A percentile compares a stretch with the other conserved stretches of the same genome.
Conservation (phyloP, 2,329 filamentous ascomycete genomes). For the Alternaria hordeiaustralica region DNA sequence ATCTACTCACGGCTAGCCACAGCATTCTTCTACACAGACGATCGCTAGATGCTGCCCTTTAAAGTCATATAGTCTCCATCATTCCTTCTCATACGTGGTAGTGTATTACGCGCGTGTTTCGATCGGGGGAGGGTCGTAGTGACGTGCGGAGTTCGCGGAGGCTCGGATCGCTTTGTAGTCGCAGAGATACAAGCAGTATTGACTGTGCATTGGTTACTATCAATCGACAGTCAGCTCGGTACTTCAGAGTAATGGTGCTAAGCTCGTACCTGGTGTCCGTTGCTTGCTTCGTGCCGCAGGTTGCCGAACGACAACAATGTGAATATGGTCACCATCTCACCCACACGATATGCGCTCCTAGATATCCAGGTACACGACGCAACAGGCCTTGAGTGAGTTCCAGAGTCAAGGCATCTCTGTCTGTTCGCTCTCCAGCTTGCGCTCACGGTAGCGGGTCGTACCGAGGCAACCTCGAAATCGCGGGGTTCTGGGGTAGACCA, state of each 20-base stretch:
- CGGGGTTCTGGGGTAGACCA: not conserved
- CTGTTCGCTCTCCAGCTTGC: not conserved
- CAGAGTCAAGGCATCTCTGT: not conserved
- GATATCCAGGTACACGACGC: not conserved
- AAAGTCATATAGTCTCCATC: not conserved
- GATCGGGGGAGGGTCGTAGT: not conserved
- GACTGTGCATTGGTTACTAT: not conserved
- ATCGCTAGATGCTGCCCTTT: not conserved
- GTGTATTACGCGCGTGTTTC: not conserved
- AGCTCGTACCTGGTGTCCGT: not conserved
- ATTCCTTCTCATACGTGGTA: not conserved
- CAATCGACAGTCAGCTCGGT: not conserved
- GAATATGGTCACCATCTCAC: not conserved
- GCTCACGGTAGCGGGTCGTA: not conserved
- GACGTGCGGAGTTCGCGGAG: not conserved
- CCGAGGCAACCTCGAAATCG: conserved; percentile 2
- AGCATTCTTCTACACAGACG: not conserved
- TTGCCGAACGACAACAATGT: not conserved
- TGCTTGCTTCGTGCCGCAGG: not conserved
- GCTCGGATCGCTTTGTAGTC: not conserved
- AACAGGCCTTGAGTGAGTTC: not conserved
- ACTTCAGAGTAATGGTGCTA: not conserved
- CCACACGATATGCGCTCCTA: not conserved
- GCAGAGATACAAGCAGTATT: not conserved
- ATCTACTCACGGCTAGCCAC: not conserved